These are phyloP conservation scores for Myrmaecium sp. DNA, from an alignment of 2,329 filamentous ascomycete species.

Conservation along the genomic window DNA sequence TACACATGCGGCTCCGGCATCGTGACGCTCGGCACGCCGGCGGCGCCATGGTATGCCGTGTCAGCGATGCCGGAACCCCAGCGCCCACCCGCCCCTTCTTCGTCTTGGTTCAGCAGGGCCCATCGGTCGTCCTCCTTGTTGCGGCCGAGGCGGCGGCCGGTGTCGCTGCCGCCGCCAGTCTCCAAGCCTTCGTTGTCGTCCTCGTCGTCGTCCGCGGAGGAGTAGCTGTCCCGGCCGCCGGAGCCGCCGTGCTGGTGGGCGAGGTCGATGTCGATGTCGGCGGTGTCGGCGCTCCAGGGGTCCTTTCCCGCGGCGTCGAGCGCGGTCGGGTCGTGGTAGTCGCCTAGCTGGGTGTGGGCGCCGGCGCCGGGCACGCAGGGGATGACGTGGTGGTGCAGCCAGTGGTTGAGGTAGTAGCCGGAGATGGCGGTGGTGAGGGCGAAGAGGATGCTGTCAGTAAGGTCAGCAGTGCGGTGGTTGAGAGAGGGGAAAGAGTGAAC, in stretches of 20 bases:
- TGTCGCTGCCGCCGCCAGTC: too few species aligned
- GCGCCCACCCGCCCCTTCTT: too few species aligned
- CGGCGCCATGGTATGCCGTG: too few species aligned
- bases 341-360: background rate
- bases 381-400: conserved; percentile 38
- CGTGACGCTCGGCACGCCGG: too few species aligned
- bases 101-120: too few species aligned
- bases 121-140: too few species aligned
- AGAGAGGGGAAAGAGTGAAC: conserved; percentile 8
- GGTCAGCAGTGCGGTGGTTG: background rate
- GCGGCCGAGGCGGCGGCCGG: too few species aligned
- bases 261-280: conserved; percentile 15
- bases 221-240: too few species aligned
- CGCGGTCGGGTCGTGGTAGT: conserved; percentile 2
- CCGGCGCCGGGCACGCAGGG: conserved; percentile 18
- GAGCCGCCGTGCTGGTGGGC: conserved; percentile 21
- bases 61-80: too few species aligned
- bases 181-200: too few species aligned
- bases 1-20: too few species aligned
- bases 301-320: conserved; percentile 2
- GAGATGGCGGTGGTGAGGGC: conserved; percentile 34
- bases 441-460: conserved; percentile 33
- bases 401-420: conserved; percentile 37
- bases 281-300: conserved; percentile 25
- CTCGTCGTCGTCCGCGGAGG: too few species aligned